A percentile compares a stretch with the other conserved stretches of the same genome.
These are phyloP conservation scores for Fennellomyces sp. DNA, from an alignment of 371 early-diverging fungal species.

Conservation along the genomic window DNA sequence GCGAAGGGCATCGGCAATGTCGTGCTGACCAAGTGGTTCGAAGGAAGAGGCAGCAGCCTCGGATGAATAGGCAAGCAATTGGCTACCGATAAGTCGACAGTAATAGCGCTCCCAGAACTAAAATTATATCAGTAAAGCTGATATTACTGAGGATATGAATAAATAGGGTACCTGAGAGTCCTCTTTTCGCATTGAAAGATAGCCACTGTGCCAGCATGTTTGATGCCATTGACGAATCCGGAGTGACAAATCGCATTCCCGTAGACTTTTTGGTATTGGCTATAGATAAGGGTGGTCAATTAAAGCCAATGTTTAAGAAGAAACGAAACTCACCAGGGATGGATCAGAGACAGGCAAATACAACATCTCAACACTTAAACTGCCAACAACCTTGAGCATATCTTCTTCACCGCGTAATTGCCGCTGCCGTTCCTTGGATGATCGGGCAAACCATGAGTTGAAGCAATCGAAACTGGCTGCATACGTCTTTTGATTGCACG, in stretches of 20 bases:
- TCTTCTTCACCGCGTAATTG: constrained; percentile 20
- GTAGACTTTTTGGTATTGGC: constrained; percentile 41
- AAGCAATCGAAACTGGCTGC: constrained; percentile 47
- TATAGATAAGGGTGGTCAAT: background rate
- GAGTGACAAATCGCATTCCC: constrained; percentile 47
- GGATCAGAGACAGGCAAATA: constrained; percentile 30
- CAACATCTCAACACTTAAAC: constrained; percentile 29
- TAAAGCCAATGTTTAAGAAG: background rate
- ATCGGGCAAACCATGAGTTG: constrained; percentile 41
- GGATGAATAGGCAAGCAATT: constrained; percentile 40
- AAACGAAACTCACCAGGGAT: constrained; percentile 14
- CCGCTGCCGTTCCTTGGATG: constrained; percentile 29
- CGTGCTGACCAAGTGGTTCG: constrained; percentile 26
- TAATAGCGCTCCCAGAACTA: constrained; percentile 45
- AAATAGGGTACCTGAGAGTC: constrained; percentile 29
- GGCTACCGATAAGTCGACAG: constrained; percentile 43
- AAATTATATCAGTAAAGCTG: background rate
- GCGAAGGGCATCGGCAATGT: constrained; percentile 42
- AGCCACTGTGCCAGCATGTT: constrained; percentile 30
- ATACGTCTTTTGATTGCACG: constrained; percentile 36
- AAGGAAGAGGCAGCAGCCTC: constrained; percentile 29
- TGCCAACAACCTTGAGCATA: constrained; percentile 28
- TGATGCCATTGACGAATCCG: constrained; percentile 50
- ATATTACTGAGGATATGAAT: background rate
- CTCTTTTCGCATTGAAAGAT: constrained; percentile 33